Evolutionary conservation across 441 rosid species (phyloP).

Genomic region (Erodium texanum): DNA sequence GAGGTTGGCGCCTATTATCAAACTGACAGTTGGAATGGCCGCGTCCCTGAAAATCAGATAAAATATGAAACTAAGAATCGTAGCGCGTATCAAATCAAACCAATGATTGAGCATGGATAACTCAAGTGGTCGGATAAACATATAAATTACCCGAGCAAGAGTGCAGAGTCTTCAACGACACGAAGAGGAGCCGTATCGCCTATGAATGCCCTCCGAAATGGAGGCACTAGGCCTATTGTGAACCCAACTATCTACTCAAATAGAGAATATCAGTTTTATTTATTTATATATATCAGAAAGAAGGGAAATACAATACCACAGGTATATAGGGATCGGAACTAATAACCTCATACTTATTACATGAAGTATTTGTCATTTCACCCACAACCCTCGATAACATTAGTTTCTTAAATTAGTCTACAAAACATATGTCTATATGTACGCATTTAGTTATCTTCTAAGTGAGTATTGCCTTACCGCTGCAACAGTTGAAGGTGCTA

Average conservation of each 20-base stretch:
- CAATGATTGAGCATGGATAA: not conserved
- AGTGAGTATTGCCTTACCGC: conserved; percentile 30
- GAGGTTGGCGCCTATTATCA: conserved; percentile 38
- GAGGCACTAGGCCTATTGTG: conserved; percentile 43
- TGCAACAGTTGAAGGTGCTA: conserved; percentile 69
- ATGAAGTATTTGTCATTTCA: too few species aligned
- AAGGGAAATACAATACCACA: too few species aligned
- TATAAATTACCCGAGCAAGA: conserved; percentile 44
- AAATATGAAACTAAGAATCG: not conserved
- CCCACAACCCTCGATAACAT: too few species aligned
- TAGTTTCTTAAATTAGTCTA: too few species aligned
- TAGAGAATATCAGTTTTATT: too few species aligned
- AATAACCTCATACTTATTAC: too few species aligned
- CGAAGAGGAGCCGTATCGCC: conserved; percentile 63
- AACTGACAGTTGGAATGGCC: conserved; percentile 30
- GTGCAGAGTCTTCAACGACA: conserved; percentile 50
- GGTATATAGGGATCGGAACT: too few species aligned
- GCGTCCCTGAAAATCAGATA: conserved; percentile 24
- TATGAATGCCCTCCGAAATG: conserved; percentile 33
- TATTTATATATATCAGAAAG: too few species aligned
- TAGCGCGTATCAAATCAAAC: not conserved
- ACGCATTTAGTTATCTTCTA: not conserved
- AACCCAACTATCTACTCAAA: conserved; percentile 47
- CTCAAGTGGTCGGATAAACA: conserved; percentile 16
- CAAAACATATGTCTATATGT: not conserved